A percentile compares a stretch with the other conserved stretches of the same genome.
These are phyloP conservation scores for Populus nigra DNA, from an alignment of 345 rosid species.

Conservation along the genomic window DNA sequence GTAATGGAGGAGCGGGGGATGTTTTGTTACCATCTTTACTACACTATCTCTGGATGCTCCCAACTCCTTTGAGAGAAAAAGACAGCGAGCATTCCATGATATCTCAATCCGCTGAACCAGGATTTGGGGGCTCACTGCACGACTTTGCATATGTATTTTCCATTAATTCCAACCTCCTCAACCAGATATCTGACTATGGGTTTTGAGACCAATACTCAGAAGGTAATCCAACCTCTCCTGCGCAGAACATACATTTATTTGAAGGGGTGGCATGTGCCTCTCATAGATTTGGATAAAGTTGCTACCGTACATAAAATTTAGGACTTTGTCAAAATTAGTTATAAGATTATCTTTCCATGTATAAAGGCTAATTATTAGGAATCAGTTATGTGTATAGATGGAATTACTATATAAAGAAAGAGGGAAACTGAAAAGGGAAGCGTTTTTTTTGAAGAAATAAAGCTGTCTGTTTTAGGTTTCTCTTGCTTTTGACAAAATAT, in stretches of 20 bases:
- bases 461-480: too few relatives aligned
- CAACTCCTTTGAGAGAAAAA: constrained; percentile 82
- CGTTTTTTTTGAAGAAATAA: too few relatives aligned
- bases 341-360: too few relatives aligned
- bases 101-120: constrained; percentile 89
- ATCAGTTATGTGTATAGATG: too few relatives aligned
- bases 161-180: constrained; percentile 93
- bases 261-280: constrained; percentile 83
- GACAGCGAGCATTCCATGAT: constrained; percentile 85
- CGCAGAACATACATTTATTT: constrained; percentile 72
- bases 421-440: too few relatives aligned
- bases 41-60: constrained; percentile 90
- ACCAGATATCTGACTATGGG: constrained; percentile 89
- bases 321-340: too few relatives aligned
- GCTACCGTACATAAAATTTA: too few relatives aligned
- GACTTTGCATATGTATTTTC: constrained; percentile 71
- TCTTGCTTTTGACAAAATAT: too few relatives aligned
- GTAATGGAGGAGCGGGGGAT: constrained; percentile 93
- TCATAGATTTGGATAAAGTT: constrained; percentile 81
- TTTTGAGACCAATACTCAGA: constrained; percentile 78
- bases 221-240: constrained; percentile 85
- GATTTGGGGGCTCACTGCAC: constrained; percentile 95
- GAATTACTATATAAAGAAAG: too few relatives aligned
- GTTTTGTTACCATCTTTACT: constrained; percentile 68
- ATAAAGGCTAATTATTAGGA: too few relatives aligned